Percentiles rank a stretch among this genome's conserved stretches.
phyloP scores from a whole-genome alignment of 169 alveolate species.

The Cyclospora cayetanensis region DNA sequence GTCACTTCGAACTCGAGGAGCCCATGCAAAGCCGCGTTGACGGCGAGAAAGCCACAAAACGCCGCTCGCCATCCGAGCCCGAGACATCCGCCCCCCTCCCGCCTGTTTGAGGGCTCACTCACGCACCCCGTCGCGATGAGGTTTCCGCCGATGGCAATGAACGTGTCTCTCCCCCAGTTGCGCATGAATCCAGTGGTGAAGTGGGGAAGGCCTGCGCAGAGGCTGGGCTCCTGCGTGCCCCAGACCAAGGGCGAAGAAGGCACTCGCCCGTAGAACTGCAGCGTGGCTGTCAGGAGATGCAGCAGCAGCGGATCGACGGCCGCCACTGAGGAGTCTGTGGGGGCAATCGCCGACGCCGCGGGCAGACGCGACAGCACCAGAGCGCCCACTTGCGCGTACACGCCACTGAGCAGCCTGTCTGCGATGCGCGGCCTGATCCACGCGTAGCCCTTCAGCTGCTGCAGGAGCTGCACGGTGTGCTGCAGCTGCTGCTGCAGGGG shows the following conservation, averaged over 20 bases:
- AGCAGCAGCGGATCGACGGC: constrained; percentile 51
- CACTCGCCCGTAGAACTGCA: constrained; percentile 80
- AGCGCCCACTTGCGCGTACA: constrained; percentile 38
- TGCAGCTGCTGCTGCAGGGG: constrained; percentile 50
- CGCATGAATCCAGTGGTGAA: constrained; percentile 93
- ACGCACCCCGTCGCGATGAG: constrained; percentile 82
- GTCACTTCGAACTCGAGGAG: neutral
- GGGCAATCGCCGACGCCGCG: constrained; percentile 1
- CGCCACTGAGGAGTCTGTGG: neutral
- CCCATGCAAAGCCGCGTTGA: neutral
- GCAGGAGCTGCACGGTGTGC: neutral
- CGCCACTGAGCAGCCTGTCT: neutral
- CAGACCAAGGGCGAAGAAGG: constrained; percentile 81
- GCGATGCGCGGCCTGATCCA: constrained; percentile 32
- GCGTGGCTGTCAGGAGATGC: constrained; percentile 70
- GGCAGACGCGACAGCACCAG: neutral
- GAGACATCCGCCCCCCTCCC: neutral
- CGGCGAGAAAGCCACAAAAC: constrained; percentile 20
- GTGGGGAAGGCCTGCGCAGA: constrained; percentile 95
- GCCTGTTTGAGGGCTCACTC: neutral
- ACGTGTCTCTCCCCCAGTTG: constrained; percentile 97
- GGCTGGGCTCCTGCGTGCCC: constrained; percentile 78
- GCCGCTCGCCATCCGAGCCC: neutral
- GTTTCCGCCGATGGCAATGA: constrained; percentile 91
- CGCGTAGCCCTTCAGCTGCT: neutral